Evolutionary conservation across 106 monocot genomes (phyloP).

Genomic region (Narthecium ossifragum): DNA sequence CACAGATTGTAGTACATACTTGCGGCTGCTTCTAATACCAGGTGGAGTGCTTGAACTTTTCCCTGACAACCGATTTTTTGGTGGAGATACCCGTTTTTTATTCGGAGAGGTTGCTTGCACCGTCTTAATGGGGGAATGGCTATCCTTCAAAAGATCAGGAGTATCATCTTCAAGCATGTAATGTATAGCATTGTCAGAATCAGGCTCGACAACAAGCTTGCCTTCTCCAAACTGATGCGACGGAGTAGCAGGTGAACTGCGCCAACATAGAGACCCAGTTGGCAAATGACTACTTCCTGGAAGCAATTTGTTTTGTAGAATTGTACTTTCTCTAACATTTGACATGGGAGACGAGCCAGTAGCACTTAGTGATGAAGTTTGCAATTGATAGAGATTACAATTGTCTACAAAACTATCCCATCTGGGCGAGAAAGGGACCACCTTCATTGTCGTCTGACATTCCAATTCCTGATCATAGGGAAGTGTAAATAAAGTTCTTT

Average conservation of each 20-base stretch:
- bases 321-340: conserved; percentile 11
- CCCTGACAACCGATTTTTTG: conserved; percentile 9
- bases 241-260: conserved; percentile 43
- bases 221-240: conserved; percentile 28
- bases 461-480: conserved; percentile 12
- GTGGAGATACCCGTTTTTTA: conserved; percentile 58
- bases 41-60: conserved; percentile 23
- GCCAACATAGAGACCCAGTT: conserved; percentile 14
- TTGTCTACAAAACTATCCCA: conserved; percentile 37
- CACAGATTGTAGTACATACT: conserved; percentile 43
- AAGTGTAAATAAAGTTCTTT: conserved; percentile 5
- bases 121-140: conserved; percentile 8
- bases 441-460: conserved; percentile 1
- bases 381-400: conserved; percentile 24
- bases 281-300: conserved; percentile 14
- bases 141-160: conserved; percentile 34
- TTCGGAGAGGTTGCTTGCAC: conserved; percentile 43
- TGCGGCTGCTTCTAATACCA: conserved; percentile 27
- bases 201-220: conserved; percentile 23
- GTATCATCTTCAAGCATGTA: conserved; percentile 27
- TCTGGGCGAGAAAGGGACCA: conserved; percentile 32
- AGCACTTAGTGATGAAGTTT: conserved; percentile 12
- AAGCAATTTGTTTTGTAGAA: conserved; percentile 12
- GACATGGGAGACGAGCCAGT: conserved; percentile 10
- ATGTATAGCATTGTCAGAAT: conserved; percentile 13